Evolutionary conservation across 1,284 basidiomycete genomes (phyloP), one percentile per base, ranked within the genome.

Genomic region (Lentinus polychrous): DNA sequence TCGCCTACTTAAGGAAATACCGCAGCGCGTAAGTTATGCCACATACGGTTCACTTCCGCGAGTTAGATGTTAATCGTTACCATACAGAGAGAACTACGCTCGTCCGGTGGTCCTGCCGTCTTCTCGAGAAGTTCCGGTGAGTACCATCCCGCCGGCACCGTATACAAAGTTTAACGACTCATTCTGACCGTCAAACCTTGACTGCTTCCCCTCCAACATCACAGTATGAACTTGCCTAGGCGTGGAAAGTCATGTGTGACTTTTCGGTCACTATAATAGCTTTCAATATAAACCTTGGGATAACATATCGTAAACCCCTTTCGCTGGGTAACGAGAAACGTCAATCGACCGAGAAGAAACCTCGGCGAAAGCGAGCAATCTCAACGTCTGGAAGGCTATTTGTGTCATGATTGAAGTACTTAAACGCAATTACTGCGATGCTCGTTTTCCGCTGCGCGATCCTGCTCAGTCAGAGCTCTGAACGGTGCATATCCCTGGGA

Each of bases 1-100:
- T 97, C 67, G 83, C 83, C 55, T 96, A 95, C 69, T 74, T 99
- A 57, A 81, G 94, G 66, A 79, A 91, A 64, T 97, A 91, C 74
- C 82, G 95, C 60, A 81, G 83, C 55, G 81, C 88, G 83, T 86
- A 67, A 59, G 81, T 79, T 42, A 46, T 56, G 31, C 31, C 39
- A 36, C 38, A 45, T n/a, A 14, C 22, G 42, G 11, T 20, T 17
- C 36, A 14, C n/a, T 15, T 12, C 27, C 33, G 22, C 5, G 37
- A 37, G 35, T 46, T 11, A n/a, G 17, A 27, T 17, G 10, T 32
- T 37, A 31, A 15, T 36, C 15, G 15, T 37, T 37, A 43, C 41
- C 15, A 27, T 49, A 37, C 46, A 60, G 58, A n/a, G 56, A 52
- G 45, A 58, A 60, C 52, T 58, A 47, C 43, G 49, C 53, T 37